phyloP scores from a whole-genome alignment of 2,329 filamentous ascomycete genomes.

The Plenodomus lindquistii region DNA sequence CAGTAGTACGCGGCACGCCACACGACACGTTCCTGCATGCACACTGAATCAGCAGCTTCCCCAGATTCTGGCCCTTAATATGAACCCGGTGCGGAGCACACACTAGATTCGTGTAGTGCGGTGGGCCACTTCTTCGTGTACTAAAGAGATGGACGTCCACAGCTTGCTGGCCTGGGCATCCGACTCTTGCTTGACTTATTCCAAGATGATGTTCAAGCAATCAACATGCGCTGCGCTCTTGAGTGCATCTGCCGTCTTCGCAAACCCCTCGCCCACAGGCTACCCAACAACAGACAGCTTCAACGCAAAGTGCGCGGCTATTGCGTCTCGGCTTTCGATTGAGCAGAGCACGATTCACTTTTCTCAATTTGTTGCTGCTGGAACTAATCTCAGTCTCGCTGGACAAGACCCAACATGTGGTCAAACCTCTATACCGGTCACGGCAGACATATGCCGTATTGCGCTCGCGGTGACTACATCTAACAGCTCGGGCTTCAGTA shows the following conservation, averaged over 20 bases:
- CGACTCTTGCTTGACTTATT: background rate
- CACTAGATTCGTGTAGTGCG: background rate
- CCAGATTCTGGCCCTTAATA: background rate
- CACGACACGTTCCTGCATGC: background rate
- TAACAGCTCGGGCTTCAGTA: slow-evolving; percentile 45
- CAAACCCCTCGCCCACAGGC: slow-evolving; percentile 2
- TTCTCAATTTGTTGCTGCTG: slow-evolving; percentile 44
- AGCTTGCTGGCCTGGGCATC: background rate
- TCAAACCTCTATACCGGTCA: slow-evolving; percentile 30
- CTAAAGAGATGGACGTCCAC: slow-evolving; percentile 1
- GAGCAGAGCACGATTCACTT: slow-evolving; percentile 44
- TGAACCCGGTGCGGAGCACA: background rate
- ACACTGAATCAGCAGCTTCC: background rate
- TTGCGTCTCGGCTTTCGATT: slow-evolving; percentile 37
- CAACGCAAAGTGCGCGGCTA: slow-evolving; percentile 25
- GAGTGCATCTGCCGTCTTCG: slow-evolving; percentile 9
- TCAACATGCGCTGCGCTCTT: slow-evolving; percentile 15
- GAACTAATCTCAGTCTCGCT: slow-evolving; percentile 46
- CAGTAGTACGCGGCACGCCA: background rate
- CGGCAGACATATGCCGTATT: slow-evolving; percentile 48
- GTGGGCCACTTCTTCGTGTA: background rate
- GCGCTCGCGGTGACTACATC: slow-evolving; percentile 47
- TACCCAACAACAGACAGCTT: slow-evolving; percentile 11
- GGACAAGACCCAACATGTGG: slow-evolving; percentile 48
- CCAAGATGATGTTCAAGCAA: slow-evolving; percentile 25